Conservation (phyloP, 768 basidiomycete genomes). For the Ramaria sp. region DNA sequence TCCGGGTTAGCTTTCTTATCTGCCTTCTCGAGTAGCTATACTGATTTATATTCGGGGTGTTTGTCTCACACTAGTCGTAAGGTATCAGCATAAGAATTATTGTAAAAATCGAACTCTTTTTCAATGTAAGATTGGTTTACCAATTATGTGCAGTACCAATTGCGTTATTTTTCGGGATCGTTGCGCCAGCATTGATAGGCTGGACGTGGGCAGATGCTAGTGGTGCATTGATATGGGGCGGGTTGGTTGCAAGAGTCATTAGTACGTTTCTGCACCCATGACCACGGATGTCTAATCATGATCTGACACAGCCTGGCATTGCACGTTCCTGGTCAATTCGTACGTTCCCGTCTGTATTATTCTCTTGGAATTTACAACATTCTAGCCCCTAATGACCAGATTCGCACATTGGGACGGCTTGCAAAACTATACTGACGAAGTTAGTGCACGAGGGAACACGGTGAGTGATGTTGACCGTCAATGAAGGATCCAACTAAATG, state of each 20-base stretch:
- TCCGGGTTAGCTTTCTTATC: slow-evolving; percentile 35
- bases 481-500: neutral
- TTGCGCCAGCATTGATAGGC: slow-evolving; percentile 47
- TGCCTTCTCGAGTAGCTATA: neutral
- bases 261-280: slow-evolving; percentile 28
- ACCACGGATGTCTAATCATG: neutral
- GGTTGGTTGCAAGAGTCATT: slow-evolving; percentile 49
- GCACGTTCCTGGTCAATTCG: slow-evolving; percentile 65
- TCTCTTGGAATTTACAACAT: neutral
- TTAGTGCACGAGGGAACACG: slow-evolving; percentile 65
- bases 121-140: neutral
- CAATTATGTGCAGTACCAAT: slow-evolving; percentile 39
- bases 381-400: slow-evolving; percentile 19
- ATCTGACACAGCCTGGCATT: slow-evolving; percentile 48
- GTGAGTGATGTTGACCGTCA: slow-evolving; percentile 28
- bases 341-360: slow-evolving; percentile 22
- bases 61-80: slow-evolving; percentile 37
- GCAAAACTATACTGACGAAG: slow-evolving; percentile 72
- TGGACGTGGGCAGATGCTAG: slow-evolving; percentile 48
- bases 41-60: neutral
- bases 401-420: slow-evolving; percentile 76
- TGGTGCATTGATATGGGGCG: slow-evolving; percentile 64
- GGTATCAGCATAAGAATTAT: slow-evolving; percentile 62
- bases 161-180: slow-evolving; percentile 49
- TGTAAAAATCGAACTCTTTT: slow-evolving; percentile 22